These are phyloP conservation scores for Bothia castanella DNA, from an alignment of 1,284 basidiomycete genomes.

Conservation along the genomic window DNA sequence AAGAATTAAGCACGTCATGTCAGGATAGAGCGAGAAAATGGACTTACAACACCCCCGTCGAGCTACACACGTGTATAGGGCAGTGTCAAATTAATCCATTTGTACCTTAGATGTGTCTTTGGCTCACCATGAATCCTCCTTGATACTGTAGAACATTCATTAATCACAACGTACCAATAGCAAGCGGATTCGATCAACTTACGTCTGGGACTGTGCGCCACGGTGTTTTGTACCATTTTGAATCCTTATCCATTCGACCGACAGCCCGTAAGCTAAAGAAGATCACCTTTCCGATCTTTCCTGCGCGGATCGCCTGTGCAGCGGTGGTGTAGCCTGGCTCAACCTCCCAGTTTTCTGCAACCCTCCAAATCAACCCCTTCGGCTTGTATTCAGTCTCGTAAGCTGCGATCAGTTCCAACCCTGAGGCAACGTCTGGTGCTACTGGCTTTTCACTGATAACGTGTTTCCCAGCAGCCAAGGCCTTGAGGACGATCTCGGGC, in stretches of 20 bases:
- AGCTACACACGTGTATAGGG: constrained; percentile 36
- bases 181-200: constrained; percentile 28
- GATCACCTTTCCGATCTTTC: constrained; percentile 61
- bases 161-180: not conserved
- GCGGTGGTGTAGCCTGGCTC: constrained; percentile 60
- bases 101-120: not conserved
- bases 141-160: constrained; percentile 54
- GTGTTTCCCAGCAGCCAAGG: constrained; percentile 73
- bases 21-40: not conserved
- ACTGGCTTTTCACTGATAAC: constrained; percentile 86
- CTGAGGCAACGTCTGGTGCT: constrained; percentile 64
- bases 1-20: not conserved
- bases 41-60: constrained; percentile 67
- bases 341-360: constrained; percentile 82
- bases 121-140: constrained; percentile 69
- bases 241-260: constrained; percentile 55
- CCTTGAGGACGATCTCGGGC: constrained; percentile 61
- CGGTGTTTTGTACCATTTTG: constrained; percentile 75
- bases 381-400: constrained; percentile 65
- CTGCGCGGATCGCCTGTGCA: constrained; percentile 48
- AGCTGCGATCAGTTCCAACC: constrained; percentile 58
- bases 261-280: constrained; percentile 59
- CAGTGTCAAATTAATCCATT: not conserved
- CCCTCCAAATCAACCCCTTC: constrained; percentile 74
- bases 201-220: constrained; percentile 83